A percentile compares a stretch with the other conserved stretches of the same genome.
phyloP scores from a whole-genome alignment of 331 rosid genomes.

The Pyrus hybrid region DNA sequence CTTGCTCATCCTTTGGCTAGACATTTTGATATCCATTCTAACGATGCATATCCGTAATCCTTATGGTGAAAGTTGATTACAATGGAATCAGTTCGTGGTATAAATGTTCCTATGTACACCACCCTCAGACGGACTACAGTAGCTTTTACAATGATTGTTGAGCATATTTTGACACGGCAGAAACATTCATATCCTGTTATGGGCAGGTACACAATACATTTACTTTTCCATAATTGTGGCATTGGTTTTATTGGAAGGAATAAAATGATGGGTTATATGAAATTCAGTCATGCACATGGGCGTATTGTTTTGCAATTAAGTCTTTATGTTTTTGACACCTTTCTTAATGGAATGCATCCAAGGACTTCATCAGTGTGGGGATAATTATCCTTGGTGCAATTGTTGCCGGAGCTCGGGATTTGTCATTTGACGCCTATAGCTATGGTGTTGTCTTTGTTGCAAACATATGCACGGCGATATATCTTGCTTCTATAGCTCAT shows the following conservation, averaged over 20 bases:
- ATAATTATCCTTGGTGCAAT: slow-evolving; percentile 52
- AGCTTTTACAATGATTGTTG: slow-evolving; percentile 61
- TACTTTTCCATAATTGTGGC: slow-evolving; percentile 1
- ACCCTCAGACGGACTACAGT: slow-evolving; percentile 68
- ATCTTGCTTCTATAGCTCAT: slow-evolving; percentile 56
- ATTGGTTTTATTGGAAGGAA: not conserved
- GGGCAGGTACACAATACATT: slow-evolving; percentile 36
- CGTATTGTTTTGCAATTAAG: not conserved
- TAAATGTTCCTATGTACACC: slow-evolving; percentile 72
- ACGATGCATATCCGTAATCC: not conserved
- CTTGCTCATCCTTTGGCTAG: not conserved
- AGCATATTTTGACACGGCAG: slow-evolving; percentile 44
- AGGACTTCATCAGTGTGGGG: slow-evolving; percentile 56
- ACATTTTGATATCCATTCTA: not conserved
- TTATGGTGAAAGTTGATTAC: slow-evolving; percentile 50
- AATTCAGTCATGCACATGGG: not conserved
- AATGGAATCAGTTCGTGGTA: slow-evolving; percentile 70
- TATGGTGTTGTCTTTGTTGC: slow-evolving; percentile 50
- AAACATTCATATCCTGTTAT: slow-evolving; percentile 50
- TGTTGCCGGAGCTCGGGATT: slow-evolving; percentile 61
- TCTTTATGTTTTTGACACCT: slow-evolving; percentile 6
- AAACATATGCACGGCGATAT: slow-evolving; percentile 60
- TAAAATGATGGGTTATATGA: not conserved
- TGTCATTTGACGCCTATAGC: slow-evolving; percentile 51
- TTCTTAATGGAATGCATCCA: slow-evolving; percentile 25